Evolutionary conservation across 1,284 basidiomycete species (phyloP).

Genomic region (Erythrobasidium hasegawianum): DNA sequence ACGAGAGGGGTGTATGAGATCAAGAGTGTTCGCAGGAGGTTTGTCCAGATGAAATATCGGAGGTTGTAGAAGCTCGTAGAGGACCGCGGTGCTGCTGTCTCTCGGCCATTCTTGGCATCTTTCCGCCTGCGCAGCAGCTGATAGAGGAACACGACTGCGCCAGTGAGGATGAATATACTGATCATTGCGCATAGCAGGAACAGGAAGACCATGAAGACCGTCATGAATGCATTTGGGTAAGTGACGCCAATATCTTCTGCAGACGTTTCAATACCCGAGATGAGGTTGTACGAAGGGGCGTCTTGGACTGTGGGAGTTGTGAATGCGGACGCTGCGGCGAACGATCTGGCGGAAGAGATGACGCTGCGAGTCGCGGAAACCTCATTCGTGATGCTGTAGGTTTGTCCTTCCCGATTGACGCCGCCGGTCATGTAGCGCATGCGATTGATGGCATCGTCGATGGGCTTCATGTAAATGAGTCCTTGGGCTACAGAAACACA

Average conservation of each 20-base stretch:
- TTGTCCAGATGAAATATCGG: constrained; percentile 48
- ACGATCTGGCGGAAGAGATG: constrained; percentile 36
- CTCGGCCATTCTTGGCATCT: constrained; percentile 43
- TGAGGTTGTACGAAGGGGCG: constrained; percentile 31
- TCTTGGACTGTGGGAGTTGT: constrained; percentile 39
- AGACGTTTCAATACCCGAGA: constrained; percentile 33
- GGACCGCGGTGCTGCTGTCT: constrained; percentile 51
- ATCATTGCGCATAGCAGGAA: constrained; percentile 39
- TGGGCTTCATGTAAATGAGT: constrained; percentile 62
- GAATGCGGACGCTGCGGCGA: constrained; percentile 14
- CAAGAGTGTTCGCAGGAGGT: constrained; percentile 55
- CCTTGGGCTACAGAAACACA: constrained; percentile 63
- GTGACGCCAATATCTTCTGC: constrained; percentile 36
- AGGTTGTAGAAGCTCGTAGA: constrained; percentile 28
- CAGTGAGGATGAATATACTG: constrained; percentile 35
- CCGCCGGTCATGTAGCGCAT: constrained; percentile 81
- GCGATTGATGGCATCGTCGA: constrained; percentile 73
- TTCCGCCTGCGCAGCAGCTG: constrained; percentile 7
- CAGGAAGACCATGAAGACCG: constrained; percentile 43
- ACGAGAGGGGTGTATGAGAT: constrained; percentile 58
- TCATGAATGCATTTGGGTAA: constrained; percentile 42
- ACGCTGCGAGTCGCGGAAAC: constrained; percentile 59
- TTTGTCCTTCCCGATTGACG: constrained; percentile 45
- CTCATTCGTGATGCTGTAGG: constrained; percentile 52
- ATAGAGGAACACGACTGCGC: constrained; percentile 47